Conservation (phyloP, 2,329 filamentous ascomycete species). For the Cercospora sesami region DNA sequence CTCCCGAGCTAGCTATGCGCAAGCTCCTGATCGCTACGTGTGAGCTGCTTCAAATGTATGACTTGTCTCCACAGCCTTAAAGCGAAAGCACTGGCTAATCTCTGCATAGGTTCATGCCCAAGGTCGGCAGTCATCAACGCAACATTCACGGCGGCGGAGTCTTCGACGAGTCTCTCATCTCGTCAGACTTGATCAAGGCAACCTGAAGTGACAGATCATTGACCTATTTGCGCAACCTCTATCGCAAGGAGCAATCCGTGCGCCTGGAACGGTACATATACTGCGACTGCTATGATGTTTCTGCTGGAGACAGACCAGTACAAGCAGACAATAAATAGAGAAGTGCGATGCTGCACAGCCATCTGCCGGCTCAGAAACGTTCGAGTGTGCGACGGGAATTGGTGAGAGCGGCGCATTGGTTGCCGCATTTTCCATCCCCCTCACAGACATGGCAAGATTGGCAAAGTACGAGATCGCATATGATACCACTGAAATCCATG, state of each 20-base stretch:
- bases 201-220: neutral
- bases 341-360: neutral
- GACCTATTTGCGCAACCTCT: neutral
- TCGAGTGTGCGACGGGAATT: neutral
- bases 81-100: neutral
- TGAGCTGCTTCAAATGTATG: slow-evolving; percentile 27
- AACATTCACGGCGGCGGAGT: slow-evolving; percentile 35
- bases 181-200: slow-evolving; percentile 9
- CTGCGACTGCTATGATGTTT: neutral
- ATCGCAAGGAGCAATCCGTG: neutral
- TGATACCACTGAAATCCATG: neutral
- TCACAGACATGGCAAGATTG: neutral
- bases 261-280: neutral
- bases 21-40: slow-evolving; percentile 31
- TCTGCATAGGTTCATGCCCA: slow-evolving; percentile 20
- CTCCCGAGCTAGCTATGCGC: slow-evolving; percentile 29
- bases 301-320: neutral
- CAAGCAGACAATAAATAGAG: neutral
- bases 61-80: neutral
- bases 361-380: no score
- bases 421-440: neutral
- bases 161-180: slow-evolving; percentile 29
- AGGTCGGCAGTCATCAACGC: slow-evolving; percentile 31
- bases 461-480: neutral
- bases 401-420: neutral